Percentiles rank a stretch among this genome's conserved stretches.
Conservation (phyloP, 148 eudicot genomes). For the Arctostaphylos glauca region DNA sequence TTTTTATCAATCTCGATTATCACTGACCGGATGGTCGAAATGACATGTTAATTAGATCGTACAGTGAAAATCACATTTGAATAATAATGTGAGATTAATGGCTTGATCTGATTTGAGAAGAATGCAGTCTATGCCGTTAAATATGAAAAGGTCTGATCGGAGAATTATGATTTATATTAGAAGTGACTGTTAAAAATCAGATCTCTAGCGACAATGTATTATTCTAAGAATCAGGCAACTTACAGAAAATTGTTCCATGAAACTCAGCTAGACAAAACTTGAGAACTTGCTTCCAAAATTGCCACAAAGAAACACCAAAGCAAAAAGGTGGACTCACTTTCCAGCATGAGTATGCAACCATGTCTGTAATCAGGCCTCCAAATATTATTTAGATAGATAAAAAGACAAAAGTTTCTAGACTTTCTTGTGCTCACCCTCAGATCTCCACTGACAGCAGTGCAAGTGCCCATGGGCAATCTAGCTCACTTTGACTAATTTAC, state of each 20-base stretch:
- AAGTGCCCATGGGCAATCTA: not conserved
- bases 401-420: not conserved
- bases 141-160: not conserved
- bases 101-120: too few species aligned
- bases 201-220: not conserved
- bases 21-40: too few species aligned
- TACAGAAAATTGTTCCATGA: not conserved
- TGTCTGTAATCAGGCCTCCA: not conserved
- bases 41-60: too few species aligned
- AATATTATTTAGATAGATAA: not conserved
- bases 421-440: not conserved
- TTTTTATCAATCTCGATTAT: too few species aligned
- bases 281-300: not conserved
- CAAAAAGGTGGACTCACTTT: not conserved
- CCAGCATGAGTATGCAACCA: not conserved
- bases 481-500: not conserved
- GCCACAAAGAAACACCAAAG: not conserved
- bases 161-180: not conserved
- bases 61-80: too few species aligned
- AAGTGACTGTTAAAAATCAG: not conserved
- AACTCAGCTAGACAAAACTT: not conserved
- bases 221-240: not conserved
- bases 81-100: too few species aligned
- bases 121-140: not conserved
- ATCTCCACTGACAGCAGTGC: not conserved